These are phyloP conservation scores for Leptomonas pyrrhocoris DNA, from an alignment of 208 protist species.

Conservation along the genomic window DNA sequence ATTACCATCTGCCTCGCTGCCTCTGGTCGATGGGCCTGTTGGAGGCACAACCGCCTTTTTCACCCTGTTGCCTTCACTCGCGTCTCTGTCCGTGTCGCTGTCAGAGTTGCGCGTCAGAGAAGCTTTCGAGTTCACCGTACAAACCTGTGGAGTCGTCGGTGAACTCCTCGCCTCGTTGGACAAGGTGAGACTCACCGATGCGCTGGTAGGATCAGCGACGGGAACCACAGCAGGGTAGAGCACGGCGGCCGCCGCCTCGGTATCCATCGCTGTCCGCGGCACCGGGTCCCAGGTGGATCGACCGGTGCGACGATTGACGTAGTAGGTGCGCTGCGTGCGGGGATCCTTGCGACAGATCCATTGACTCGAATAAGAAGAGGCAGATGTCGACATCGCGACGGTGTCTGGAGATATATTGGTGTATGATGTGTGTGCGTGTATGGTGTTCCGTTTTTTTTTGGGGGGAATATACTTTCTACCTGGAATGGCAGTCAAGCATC, in stretches of 20 bases:
- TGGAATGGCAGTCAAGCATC: no score
- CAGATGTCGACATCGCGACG: neutral
- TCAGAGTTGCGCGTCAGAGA: neutral
- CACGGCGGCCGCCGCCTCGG: neutral
- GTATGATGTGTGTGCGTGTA: no score
- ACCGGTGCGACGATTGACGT: conserved; percentile 31
- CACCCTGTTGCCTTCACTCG: neutral
- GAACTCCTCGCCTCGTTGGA: neutral
- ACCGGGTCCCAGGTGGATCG: conserved; percentile 44
- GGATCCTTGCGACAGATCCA: conserved; percentile 36
- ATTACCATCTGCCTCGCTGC: neutral
- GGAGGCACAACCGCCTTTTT: neutral
- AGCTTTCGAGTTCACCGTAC: neutral
- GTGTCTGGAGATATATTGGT: neutral
- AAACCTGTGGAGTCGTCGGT: neutral
- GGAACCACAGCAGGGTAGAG: conserved; percentile 3
- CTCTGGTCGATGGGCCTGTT: neutral
- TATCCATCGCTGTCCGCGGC: conserved; percentile 24
- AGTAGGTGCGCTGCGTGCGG: conserved; percentile 38
- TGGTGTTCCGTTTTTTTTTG: no score
- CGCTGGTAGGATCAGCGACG: neutral
- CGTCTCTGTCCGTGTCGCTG: neutral
- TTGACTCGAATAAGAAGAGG: conserved; percentile 25
- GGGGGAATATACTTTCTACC: no score
- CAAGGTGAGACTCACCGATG: neutral